phyloP scores from a whole-genome alignment of 2,329 filamentous ascomycete species.

The Fusarium domesticum region DNA sequence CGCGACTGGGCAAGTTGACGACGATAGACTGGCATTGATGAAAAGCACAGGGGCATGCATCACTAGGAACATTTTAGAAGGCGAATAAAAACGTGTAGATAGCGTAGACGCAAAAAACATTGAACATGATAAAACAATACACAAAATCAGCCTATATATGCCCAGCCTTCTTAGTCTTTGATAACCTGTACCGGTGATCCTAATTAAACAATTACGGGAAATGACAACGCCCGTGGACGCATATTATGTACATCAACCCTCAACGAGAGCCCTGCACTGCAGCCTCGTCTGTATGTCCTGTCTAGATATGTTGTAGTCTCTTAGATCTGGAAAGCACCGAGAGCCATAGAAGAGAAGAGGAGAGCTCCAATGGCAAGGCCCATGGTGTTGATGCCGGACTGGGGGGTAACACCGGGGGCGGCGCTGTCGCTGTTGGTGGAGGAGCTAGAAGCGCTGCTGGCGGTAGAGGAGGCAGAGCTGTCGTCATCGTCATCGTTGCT shows the following conservation, averaged over 20 bases:
- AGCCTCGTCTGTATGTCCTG: background rate
- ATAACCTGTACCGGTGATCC: background rate
- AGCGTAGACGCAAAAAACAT: background rate
- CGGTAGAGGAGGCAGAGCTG: background rate
- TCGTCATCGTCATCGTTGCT: conserved; percentile 2
- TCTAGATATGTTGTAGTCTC: background rate
- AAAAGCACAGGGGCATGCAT: too few relatives aligned
- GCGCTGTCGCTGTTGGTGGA: conserved; percentile 19
- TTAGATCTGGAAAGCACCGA: conserved; percentile 28
- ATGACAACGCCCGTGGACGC: background rate
- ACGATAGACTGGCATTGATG: background rate
- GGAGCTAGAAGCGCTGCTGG: conserved; percentile 11
- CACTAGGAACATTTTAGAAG: too few relatives aligned
- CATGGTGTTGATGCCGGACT: conserved; percentile 30
- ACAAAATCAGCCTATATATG: background rate
- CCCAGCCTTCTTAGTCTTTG: background rate
- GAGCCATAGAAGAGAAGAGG: conserved; percentile 34
- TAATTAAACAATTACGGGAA: background rate
- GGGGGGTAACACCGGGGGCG: conserved; percentile 18
- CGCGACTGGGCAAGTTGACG: conserved; percentile 23
- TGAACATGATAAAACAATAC: background rate
- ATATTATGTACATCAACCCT: background rate
- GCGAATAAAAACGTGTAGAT: background rate
- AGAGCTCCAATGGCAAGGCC: conserved; percentile 37
- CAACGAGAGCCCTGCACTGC: background rate